Base-by-base conservation (phyloP, 495 filamentous ascomycete genomes). In the Penicillium malachiteum region DNA sequence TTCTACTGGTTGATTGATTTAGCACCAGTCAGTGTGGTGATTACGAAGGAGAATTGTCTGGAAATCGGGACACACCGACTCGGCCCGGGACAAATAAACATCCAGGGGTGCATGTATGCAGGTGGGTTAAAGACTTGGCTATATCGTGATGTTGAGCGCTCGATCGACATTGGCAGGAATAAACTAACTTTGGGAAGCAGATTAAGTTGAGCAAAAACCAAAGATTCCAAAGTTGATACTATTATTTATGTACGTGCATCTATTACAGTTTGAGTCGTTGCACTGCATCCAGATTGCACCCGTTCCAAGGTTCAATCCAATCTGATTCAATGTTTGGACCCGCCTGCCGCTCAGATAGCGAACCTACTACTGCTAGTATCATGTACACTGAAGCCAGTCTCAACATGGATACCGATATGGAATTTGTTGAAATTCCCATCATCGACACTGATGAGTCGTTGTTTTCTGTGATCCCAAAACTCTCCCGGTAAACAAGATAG, bases 381-480 rank as follows among this genome's bases (percentile, higher is more conserved):
- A 38, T 33, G 1, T 26, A 26, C 38, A 52, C 31, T 42, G 35
- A 35, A 31, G 45, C 32, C 45, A 45, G 39, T 30, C 46, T 43
- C 3, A 53, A 26, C 16, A 58, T 58, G 50, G 56, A 62, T 42
- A 21, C 48, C 34, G 30, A 52, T 3, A 67, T 60, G 58, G 65
- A 65, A 26, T 45, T 57, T 46, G 26, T 54, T 1, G 80, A 81
- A 33, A 74, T 86, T 12, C 88, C 86, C 7, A 71, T 81, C 49
- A 89, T 91, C 60, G 74, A 72, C 10, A 77, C 81, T 26, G 73
- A 86, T 38, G 88, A 91, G 60, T 65, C 74, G 9, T 85, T 92
- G 50, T 77, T 82, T 10, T 78, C 81, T 45, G 74, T 91, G n/a
- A 77, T 90, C 43, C 82, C 82, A 65, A 85, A 88, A 64, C 71